Evolutionary conservation across 805 yeast genomes (phyloP), one percentile per base, ranked within the genome.

Genomic region (Lachancea meyersii): DNA sequence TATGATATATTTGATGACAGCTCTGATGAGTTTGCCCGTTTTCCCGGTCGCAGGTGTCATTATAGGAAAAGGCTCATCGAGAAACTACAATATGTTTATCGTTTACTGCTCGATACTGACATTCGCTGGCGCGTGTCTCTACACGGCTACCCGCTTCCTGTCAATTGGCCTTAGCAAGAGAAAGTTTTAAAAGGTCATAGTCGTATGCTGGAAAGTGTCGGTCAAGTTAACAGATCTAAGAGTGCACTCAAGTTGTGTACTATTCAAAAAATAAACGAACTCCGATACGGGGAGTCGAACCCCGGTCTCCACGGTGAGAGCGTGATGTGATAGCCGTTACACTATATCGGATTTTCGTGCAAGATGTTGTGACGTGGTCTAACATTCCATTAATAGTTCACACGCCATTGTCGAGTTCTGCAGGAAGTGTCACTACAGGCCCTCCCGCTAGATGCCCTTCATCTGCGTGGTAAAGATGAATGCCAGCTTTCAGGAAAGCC

Each of bases 1-100:
- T 0, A 71, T 86, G 13, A 72, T 79, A 47, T 81, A 79, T 57
- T 77, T 77, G 38, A 64, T 77, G 53, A 77, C 75, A 9, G 69
- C 82, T 1, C 67, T 76, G 50, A 72, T 70, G 17, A 63, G 67
- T 19, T 55, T 75, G 31, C 63, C 70, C 3, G 61, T 69, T 8
- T 58, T 75, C 10, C 78, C 78, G 5, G 57, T 69, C n/a, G 72
- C 74, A 0, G 71, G 77, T 32, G 70, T 70, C 6, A 63, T 73
- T 26, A 70, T 72, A 35, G 71, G 69, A 1, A 55, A 61, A 33
- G 68, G 63, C 9, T 45, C 65, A 14, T 32, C 53, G 3, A 41
- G 44, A 1, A 55, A 60, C 5, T 72, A 70, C 49, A 54, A 66
- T 35, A 50, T 65, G 40, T 64, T 60, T 43, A 61, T 69, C 28